Percentiles rank a stretch among this genome's conserved stretches.
phyloP scores from a whole-genome alignment of 2,329 filamentous ascomycete genomes.

The Hypoxylon sp. region DNA sequence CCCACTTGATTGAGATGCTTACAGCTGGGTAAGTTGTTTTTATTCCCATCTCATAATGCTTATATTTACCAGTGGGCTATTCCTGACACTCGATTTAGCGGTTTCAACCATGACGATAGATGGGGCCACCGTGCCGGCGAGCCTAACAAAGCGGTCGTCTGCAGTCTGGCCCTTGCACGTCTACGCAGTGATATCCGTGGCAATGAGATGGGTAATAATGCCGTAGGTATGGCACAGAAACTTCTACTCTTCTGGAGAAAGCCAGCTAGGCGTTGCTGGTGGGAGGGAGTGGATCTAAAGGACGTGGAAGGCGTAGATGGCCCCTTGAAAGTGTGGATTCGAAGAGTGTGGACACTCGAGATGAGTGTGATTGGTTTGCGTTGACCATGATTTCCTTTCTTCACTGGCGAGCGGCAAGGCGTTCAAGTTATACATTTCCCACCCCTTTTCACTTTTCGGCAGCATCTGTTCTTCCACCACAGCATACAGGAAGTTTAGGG shows the following conservation, averaged over 20 bases:
- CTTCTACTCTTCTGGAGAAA: slow-evolving; percentile 98
- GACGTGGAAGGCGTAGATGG: slow-evolving; percentile 90
- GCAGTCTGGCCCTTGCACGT: slow-evolving; percentile 91
- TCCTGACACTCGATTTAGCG: slow-evolving; percentile 61
- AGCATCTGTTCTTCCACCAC: slow-evolving; percentile 18
- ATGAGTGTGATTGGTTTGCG: slow-evolving; percentile 94
- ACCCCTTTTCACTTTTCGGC: too few species aligned
- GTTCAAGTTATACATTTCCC: slow-evolving; percentile 34
- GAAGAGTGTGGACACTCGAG: slow-evolving; percentile 97
- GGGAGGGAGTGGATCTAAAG: slow-evolving; percentile 94
- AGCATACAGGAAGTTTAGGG: slow-evolving; percentile 19
- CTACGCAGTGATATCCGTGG: slow-evolving; percentile 92
- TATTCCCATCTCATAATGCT: neutral
- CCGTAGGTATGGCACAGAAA: slow-evolving; percentile 98
- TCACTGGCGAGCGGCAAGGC: slow-evolving; percentile 37
- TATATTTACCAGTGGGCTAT: neutral
- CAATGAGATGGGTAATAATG: slow-evolving; percentile 75
- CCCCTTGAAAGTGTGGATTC: slow-evolving; percentile 96
- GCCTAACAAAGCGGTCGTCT: slow-evolving; percentile 98
- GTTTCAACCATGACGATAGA: slow-evolving; percentile 92
- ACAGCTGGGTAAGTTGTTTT: slow-evolving; percentile 82
- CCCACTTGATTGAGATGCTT: slow-evolving; percentile 98
- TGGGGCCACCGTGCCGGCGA: slow-evolving; percentile 99
- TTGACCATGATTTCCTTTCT: slow-evolving; percentile 49
- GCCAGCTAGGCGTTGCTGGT: slow-evolving; percentile 95